Percentiles rank a stretch among this genome's conserved stretches.
These are phyloP conservation scores for Trypanosoma boissoni DNA, from an alignment of 208 protist genomes.

Conservation along the genomic window DNA sequence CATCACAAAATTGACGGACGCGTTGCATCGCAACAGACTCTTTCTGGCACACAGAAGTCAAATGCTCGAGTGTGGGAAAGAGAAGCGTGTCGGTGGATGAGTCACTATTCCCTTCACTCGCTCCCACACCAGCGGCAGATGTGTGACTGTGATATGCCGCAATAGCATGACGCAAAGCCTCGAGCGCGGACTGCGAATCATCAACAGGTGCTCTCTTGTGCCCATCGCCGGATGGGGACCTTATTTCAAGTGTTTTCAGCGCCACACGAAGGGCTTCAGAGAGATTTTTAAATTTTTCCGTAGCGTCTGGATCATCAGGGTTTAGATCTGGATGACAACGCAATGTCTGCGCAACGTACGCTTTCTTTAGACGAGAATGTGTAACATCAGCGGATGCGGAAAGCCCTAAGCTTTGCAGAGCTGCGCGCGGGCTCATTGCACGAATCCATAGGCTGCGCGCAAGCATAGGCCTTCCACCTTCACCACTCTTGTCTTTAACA, in stretches of 20 bases:
- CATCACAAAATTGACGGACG: conserved; percentile 62
- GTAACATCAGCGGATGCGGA: conserved; percentile 30
- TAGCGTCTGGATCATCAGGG: conserved; percentile 66
- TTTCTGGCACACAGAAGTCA: conserved; percentile 69
- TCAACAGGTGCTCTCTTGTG: conserved; percentile 23
- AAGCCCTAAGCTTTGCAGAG: conserved; percentile 51
- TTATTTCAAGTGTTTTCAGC: conserved; percentile 55
- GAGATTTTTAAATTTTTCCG: conserved; percentile 64
- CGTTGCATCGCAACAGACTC: conserved; percentile 62
- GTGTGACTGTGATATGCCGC: conserved; percentile 42
- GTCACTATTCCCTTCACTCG: conserved; percentile 1
- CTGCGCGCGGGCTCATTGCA: conserved; percentile 59
- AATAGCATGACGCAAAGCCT: conserved; percentile 60
- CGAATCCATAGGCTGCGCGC: conserved; percentile 3
- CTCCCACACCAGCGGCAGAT: not conserved
- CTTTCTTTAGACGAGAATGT: conserved; percentile 64
- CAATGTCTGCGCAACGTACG: conserved; percentile 71
- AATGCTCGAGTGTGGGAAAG: conserved; percentile 59
- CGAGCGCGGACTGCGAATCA: conserved; percentile 47
- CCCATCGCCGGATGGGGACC: not conserved
- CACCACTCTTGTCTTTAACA: not conserved
- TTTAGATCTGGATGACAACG: conserved; percentile 79
- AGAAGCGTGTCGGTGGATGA: conserved; percentile 29
- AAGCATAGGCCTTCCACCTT: conserved; percentile 5
- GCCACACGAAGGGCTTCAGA: conserved; percentile 76